phyloP scores from a whole-genome alignment of 2,329 filamentous ascomycete genomes.

The Fusarium subtropicale region DNA sequence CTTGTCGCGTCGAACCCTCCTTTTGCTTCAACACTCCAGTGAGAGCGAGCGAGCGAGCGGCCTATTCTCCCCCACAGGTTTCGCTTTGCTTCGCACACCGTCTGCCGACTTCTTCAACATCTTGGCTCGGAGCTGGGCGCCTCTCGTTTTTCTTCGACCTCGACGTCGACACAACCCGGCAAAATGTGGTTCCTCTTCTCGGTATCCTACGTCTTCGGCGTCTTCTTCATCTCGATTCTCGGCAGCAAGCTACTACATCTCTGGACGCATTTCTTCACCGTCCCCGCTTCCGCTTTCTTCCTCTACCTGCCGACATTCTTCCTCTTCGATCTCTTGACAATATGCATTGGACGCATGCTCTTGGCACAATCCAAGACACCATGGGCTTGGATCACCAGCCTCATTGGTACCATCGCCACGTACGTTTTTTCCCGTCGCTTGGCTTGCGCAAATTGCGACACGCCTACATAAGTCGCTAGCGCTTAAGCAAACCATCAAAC shows the following conservation, averaged over 20 bases:
- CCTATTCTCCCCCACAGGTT: not conserved
- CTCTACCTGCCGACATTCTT: conserved; percentile 50
- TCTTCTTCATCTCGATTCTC: conserved; percentile 48
- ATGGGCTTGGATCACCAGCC: conserved; percentile 38
- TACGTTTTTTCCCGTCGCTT: conserved; percentile 31
- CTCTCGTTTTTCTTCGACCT: not conserved
- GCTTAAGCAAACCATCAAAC: not conserved
- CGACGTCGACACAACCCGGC: conserved; percentile 6
- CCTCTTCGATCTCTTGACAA: conserved; percentile 45
- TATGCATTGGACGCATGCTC: conserved; percentile 45
- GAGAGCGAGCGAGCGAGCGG: conserved; percentile 21
- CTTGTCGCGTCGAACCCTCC: conserved; percentile 10
- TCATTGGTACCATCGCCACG: conserved; percentile 43
- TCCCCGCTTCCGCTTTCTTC: conserved; percentile 47
- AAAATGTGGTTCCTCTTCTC: conserved; percentile 41
- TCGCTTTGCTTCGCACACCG: conserved; percentile 5
- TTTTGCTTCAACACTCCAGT: conserved; percentile 9
- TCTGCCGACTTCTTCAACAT: conserved; percentile 25
- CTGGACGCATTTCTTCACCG: conserved; percentile 43
- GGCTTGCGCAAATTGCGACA: not conserved
- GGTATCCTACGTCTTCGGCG: conserved; percentile 47
- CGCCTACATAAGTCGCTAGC: not conserved
- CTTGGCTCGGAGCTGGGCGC: not conserved
- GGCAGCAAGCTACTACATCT: conserved; percentile 48
- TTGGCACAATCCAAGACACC: conserved; percentile 40